Evolutionary conservation across 2,329 filamentous ascomycete genomes (phyloP).

Genomic region (Colletotrichum lindemuthianum): DNA sequence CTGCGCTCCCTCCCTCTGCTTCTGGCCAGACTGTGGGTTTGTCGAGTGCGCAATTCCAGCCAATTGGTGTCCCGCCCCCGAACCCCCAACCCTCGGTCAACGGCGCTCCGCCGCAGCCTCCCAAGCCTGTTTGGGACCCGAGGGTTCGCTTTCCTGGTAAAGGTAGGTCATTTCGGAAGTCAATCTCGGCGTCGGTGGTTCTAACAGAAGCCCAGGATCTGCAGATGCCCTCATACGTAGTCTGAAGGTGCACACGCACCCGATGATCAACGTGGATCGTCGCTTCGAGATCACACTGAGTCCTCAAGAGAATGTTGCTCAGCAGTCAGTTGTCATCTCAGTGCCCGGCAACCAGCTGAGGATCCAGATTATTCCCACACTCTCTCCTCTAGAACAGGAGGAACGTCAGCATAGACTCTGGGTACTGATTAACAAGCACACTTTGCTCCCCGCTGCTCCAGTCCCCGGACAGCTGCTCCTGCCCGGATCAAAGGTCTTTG

Average conservation of each 20-base stretch:
- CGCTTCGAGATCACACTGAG: constrained; percentile 72
- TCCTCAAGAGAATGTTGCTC: constrained; percentile 71
- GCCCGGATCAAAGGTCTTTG: constrained; percentile 75
- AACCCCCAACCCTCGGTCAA: constrained; percentile 40
- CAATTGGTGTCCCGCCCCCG: constrained; percentile 37
- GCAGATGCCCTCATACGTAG: constrained; percentile 74
- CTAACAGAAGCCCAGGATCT: constrained; percentile 52
- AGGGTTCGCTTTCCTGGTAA: constrained; percentile 53
- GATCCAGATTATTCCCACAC: constrained; percentile 74
- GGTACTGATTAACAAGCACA: constrained; percentile 74
- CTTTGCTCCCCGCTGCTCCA: constrained; percentile 62
- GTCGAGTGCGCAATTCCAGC: constrained; percentile 36
- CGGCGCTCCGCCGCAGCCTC: constrained; percentile 45
- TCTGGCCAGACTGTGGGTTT: constrained; percentile 38
- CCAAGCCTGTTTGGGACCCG: constrained; percentile 44
- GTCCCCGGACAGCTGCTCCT: constrained; percentile 65
- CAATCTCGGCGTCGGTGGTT: neutral
- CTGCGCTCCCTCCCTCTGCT: constrained; percentile 22
- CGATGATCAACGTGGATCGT: constrained; percentile 68
- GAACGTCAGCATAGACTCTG: constrained; percentile 80
- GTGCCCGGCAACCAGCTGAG: constrained; percentile 74
- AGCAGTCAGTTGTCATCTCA: constrained; percentile 78
- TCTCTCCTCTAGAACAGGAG: constrained; percentile 69
- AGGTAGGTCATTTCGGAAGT: constrained; percentile 44
- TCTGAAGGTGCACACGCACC: constrained; percentile 74